A percentile compares a stretch with the other conserved stretches of the same genome.
These are phyloP conservation scores for Epichloe sylvatica DNA, from an alignment of 2,329 filamentous ascomycete genomes.

Conservation along the genomic window DNA sequence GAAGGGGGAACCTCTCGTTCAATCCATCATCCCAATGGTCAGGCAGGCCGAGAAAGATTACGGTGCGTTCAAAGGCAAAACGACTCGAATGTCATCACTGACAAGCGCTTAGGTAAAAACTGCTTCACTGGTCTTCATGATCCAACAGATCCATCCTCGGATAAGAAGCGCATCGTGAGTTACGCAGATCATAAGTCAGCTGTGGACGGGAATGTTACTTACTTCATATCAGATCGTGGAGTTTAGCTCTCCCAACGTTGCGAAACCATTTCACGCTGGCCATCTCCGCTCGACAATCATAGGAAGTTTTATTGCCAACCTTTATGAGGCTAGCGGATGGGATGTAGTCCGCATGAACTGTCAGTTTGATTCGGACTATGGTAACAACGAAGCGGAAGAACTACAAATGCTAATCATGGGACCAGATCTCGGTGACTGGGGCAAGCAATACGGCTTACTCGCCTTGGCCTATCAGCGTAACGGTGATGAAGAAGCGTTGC, in stretches of 20 bases:
- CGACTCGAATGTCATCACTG: neutral
- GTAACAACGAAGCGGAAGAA: neutral
- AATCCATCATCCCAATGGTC: constrained; percentile 56
- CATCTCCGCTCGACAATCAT: constrained; percentile 70
- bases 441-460: constrained; percentile 61
- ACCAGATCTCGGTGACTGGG: constrained; percentile 62
- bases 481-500: constrained; percentile 57
- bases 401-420: neutral
- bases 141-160: constrained; percentile 42
- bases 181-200: too few species aligned
- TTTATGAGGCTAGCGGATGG: constrained; percentile 59
- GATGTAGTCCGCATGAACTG: constrained; percentile 58
- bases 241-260: constrained; percentile 77
- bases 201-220: neutral
- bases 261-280: constrained; percentile 70
- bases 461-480: constrained; percentile 64
- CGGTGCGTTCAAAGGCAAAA: constrained; percentile 9
- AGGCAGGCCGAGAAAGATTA: constrained; percentile 44
- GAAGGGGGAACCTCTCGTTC: constrained; percentile 49
- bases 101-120: constrained; percentile 41
- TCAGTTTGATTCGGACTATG: constrained; percentile 5
- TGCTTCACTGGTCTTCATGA: constrained; percentile 46
- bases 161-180: constrained; percentile 42
- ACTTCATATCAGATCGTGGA: constrained; percentile 45
- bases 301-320: constrained; percentile 59